Percentiles rank a stretch among this genome's conserved stretches.
Conservation (phyloP, 352 stramenopile species). For the Elongisporangium prolatum region DNA sequence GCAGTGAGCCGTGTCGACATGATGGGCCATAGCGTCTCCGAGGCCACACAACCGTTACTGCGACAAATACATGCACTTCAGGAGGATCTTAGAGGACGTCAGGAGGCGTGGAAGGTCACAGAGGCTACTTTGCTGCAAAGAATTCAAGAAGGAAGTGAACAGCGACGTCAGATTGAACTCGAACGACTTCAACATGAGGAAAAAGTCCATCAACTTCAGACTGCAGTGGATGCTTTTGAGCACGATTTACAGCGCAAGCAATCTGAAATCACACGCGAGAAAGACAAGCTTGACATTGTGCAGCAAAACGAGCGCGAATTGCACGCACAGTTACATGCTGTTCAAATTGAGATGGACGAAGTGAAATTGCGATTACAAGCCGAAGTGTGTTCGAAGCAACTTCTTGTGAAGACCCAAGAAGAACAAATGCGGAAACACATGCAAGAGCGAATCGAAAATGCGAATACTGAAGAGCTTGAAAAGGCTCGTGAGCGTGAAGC, state of each 20-base stretch:
- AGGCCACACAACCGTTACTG: conserved; percentile 72
- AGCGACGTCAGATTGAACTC: conserved; percentile 25
- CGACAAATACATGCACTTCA: conserved; percentile 67
- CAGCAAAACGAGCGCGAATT: conserved; percentile 34
- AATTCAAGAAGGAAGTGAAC: conserved; percentile 31
- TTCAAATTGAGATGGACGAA: conserved; percentile 50
- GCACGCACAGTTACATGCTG: conserved; percentile 28
- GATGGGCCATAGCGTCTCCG: conserved; percentile 58
- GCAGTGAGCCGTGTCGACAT: conserved; percentile 60
- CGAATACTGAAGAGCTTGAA: conserved; percentile 26
- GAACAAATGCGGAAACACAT: background rate
- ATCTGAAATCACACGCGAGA: conserved; percentile 24
- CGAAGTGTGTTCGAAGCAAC: conserved; percentile 28
- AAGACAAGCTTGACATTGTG: conserved; percentile 22
- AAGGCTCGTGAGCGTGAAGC: conserved; percentile 33
- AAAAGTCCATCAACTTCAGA: conserved; percentile 26
- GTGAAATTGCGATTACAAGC: conserved; percentile 31
- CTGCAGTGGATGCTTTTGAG: conserved; percentile 28
- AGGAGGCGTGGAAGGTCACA: conserved; percentile 52
- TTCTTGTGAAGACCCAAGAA: background rate
- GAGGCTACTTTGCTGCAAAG: conserved; percentile 38
- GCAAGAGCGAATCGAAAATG: background rate
- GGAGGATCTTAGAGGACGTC: conserved; percentile 52
- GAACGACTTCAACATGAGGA: conserved; percentile 40
- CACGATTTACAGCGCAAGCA: conserved; percentile 21